Evolutionary conservation across 2,329 filamentous ascomycete species (phyloP), one percentile per base, ranked within the genome.

Genomic region (Claviceps spartinae): DNA sequence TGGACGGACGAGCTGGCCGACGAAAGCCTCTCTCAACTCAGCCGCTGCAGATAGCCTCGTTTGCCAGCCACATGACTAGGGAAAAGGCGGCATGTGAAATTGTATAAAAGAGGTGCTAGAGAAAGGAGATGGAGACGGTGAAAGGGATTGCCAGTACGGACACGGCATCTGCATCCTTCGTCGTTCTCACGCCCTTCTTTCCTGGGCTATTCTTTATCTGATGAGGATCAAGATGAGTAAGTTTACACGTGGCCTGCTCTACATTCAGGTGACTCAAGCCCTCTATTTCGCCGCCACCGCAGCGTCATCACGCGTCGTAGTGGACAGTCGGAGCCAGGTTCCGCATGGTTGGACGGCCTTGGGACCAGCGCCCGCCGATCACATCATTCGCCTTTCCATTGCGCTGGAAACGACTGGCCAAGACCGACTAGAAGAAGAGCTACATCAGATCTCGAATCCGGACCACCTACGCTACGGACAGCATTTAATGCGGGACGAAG

Each of bases 371-470:
- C 48, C 52, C 4, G 30, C 57, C 24, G 45, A 56, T 14, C 54
- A 59, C 4, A 47, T 56, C 30, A 59, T 65, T 47, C 55, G 62
- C 11, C 54, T 68, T 42, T 65, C 63, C 43, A 63, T 68, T 45
- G 61, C 60, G 16, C 56, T 68, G 14, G 54, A 60, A 5, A 55
- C 64, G 2, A 54, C 57, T 7, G 56, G 61, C 40, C 51, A 55
- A 1, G 46, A 59, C 1, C 44, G 58, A 2, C 52, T 79, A 26
- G 74, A 76, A 51, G 62, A 69, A 47, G 67, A 70, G 2, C 63
- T 79, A 11, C 56, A 70, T 44, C 66, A 73, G 22, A 70, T 78
- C 56, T 76, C 75, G 2, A 72, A 74, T 0, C 76, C 76, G 0
- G 65, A 62, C 4, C 67, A 73, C 52, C 52, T 60, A 1, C 68